Evolutionary conservation across 805 yeast genomes (phyloP), one percentile per base, ranked within the genome.

Genomic region (Candida xiaguanensis): DNA sequence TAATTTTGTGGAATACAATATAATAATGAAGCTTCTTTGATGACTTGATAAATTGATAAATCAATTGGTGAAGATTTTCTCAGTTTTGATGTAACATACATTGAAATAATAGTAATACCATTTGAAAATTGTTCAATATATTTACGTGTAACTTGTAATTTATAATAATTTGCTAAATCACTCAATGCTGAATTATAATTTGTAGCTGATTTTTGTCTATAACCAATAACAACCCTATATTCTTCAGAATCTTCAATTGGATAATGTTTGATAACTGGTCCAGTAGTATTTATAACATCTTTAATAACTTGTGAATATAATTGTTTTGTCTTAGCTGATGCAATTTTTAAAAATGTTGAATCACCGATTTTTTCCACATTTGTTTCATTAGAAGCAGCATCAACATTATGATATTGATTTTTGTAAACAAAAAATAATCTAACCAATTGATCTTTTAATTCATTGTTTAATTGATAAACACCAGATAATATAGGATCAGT

Each of bases 41-140:
- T 82, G 45, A 91, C 84, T 70, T 91, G 98, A 59, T 81, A 81
- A 47, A 90, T 81, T 17, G 95, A 81, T 53, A 84, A 72, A 52
- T 88, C 91, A 42, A 80, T 72, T 3, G 81, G 78, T 17, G 50
- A 54, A 17, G 50, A 54, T 56, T 53, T 62, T 47, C 75, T 80
- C 24, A 76, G 68, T 16, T 68, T 59, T 41, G 86, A 83, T 34
- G 77, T 77, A 55, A 91, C 75, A 63, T 93, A 93, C 72, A 89
- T 76, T 27, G 97, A 89, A 53, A 89, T 78, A 38, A 91, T 75
- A 17, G 96, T 82, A 47, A 82, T 76, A 38, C 95, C 96, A 57
- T 90, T 88, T 49, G 90, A 73, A 59, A 91, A 93, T 59, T 90
- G 93, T 63, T 91, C 99, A 42, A 93, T 89, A 58, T 90, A 93